These are phyloP conservation scores for Tuctoria greenei DNA, from an alignment of 176 grass and related monocot species.

Conservation along the genomic window DNA sequence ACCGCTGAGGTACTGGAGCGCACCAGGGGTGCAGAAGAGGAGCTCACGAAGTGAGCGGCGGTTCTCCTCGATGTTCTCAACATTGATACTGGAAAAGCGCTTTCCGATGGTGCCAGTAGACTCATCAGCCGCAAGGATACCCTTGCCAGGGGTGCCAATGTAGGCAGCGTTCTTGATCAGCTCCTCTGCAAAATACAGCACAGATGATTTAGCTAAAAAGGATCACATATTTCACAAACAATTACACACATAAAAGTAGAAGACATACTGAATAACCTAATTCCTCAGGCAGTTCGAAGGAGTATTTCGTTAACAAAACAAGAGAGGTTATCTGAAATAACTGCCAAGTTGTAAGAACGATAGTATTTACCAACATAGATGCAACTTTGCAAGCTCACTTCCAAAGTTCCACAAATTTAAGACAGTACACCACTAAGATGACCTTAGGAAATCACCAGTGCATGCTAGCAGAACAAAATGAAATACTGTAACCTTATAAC, in stretches of 20 bases:
- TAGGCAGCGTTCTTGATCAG: conserved; percentile 88
- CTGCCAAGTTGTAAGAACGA: background rate
- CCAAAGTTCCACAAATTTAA: background rate
- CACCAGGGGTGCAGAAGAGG: conserved; percentile 75
- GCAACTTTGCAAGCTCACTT: background rate
- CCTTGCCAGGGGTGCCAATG: conserved; percentile 91
- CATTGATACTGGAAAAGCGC: conserved; percentile 84
- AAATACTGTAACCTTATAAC: background rate
- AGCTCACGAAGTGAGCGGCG: conserved; percentile 78
- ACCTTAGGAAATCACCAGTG: too few species aligned
- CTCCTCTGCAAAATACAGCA: conserved; percentile 52
- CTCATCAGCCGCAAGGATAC: conserved; percentile 84
- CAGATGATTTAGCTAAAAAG: background rate
- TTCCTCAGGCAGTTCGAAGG: background rate
- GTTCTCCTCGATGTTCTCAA: conserved; percentile 86
- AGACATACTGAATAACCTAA: background rate
- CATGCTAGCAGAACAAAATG: background rate
- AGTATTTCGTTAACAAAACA: background rate
- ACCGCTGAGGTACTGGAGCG: conserved; percentile 63
- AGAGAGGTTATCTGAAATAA: background rate
- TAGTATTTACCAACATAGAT: background rate
- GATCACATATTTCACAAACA: background rate
- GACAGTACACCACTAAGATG: background rate
- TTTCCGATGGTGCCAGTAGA: conserved; percentile 91
- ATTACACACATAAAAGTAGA: background rate